Evolutionary conservation across 2,329 filamentous ascomycete species (phyloP).

Genomic region (Trichoderma sp.): DNA sequence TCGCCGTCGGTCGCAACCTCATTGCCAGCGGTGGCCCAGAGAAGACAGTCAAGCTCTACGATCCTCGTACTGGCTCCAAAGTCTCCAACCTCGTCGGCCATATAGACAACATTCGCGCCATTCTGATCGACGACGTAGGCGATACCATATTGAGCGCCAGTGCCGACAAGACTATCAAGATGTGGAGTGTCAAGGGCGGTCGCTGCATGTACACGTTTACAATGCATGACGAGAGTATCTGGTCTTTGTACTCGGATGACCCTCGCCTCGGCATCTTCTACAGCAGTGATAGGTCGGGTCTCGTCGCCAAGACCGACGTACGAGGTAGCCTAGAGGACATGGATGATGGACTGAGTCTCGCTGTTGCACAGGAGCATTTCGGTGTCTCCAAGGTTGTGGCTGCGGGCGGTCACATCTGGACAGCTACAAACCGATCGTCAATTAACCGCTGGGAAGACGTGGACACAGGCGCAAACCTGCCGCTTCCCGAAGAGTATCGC

Average conservation of each 20-base stretch:
- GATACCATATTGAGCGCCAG: slow-evolving; percentile 92
- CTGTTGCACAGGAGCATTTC: slow-evolving; percentile 88
- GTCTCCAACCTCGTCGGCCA: slow-evolving; percentile 97
- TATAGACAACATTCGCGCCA: slow-evolving; percentile 88
- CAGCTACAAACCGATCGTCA: slow-evolving; percentile 82
- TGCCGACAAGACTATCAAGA: slow-evolving; percentile 94
- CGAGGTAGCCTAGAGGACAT: slow-evolving; percentile 63
- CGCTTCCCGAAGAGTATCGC: slow-evolving; percentile 56
- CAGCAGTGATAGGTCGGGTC: slow-evolving; percentile 85
- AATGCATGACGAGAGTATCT: slow-evolving; percentile 98
- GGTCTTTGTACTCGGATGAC: slow-evolving; percentile 89
- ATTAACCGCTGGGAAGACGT: slow-evolving; percentile 91
- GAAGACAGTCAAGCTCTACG: slow-evolving; percentile 89
- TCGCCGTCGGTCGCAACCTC: slow-evolving; percentile 75
- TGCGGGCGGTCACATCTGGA: slow-evolving; percentile 80
- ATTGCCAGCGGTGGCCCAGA: slow-evolving; percentile 92
- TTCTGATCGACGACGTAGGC: slow-evolving; percentile 82
- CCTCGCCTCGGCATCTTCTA: slow-evolving; percentile 87
- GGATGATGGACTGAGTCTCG: slow-evolving; percentile 85
- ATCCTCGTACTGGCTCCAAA: slow-evolving; percentile 80
- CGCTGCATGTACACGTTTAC: slow-evolving; percentile 97
- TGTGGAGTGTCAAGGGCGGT: slow-evolving; percentile 94
- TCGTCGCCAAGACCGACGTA: slow-evolving; percentile 96
- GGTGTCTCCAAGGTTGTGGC: slow-evolving; percentile 68
- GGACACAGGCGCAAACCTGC: slow-evolving; percentile 71